Evolutionary conservation across 139 green algal species (phyloP).

Genomic region (Chlamydomonas eustigma): DNA sequence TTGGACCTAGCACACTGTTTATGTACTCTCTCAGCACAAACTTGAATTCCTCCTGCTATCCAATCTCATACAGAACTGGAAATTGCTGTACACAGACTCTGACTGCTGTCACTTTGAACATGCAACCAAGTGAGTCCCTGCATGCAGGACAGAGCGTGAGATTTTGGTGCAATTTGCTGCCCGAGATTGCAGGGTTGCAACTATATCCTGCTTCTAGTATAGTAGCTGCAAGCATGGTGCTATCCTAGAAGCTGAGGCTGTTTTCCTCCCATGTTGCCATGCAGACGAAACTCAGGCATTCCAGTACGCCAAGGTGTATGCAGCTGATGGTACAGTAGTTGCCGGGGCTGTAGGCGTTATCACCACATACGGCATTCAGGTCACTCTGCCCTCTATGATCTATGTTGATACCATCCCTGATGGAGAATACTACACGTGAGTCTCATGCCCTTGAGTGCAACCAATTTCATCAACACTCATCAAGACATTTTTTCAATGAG

Average conservation of each 20-base stretch:
- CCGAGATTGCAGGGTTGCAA: too few species aligned
- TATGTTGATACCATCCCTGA: neutral
- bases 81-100: conserved; percentile 38
- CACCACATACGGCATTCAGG: neutral
- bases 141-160: too few species aligned
- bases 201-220: too few species aligned
- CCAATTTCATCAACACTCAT: too few species aligned
- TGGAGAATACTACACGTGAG: neutral
- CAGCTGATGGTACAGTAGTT: neutral
- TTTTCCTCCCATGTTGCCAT: too few species aligned
- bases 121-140: neutral
- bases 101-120: conserved; percentile 24
- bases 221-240: too few species aligned
- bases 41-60: conserved; percentile 8
- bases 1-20: neutral
- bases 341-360: neutral
- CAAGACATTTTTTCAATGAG: too few species aligned
- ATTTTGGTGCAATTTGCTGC: too few species aligned
- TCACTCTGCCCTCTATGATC: neutral
- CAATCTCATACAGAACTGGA: conserved; percentile 16
- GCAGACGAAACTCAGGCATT: neutral
- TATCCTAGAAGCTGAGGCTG: too few species aligned
- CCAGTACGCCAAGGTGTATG: conserved; percentile 1
- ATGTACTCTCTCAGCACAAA: conserved; percentile 13
- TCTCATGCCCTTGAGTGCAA: too few species aligned